These are phyloP conservation scores for Trichoderma semiorbis DNA, from an alignment of 2,329 filamentous ascomycete species.

Conservation along the genomic window DNA sequence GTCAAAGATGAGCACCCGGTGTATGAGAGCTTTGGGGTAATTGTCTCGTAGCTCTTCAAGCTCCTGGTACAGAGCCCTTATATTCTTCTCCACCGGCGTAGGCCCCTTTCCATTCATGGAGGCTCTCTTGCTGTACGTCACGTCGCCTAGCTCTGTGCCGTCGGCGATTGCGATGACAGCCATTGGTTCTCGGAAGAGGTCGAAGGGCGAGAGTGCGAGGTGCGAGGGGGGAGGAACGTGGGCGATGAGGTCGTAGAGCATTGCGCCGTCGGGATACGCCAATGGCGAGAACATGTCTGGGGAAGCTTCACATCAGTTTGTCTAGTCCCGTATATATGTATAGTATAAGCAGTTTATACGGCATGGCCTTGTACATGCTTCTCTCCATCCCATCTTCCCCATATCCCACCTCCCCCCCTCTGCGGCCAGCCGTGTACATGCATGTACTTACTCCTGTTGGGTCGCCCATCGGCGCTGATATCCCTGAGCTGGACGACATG, in stretches of 20 bases:
- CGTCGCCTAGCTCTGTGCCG: constrained; percentile 62
- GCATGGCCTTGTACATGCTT: not conserved
- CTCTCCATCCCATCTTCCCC: not conserved
- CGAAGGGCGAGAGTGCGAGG: constrained; percentile 78
- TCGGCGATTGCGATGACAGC: constrained; percentile 83
- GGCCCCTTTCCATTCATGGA: constrained; percentile 50
- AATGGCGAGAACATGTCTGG: constrained; percentile 91
- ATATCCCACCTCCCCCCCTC: not conserved
- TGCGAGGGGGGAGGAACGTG: constrained; percentile 77
- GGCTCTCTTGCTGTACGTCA: constrained; percentile 51
- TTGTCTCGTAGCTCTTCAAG: constrained; percentile 67
- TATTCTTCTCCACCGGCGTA: constrained; percentile 54
- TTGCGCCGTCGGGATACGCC: constrained; percentile 78
- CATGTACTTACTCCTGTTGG: constrained; percentile 70
- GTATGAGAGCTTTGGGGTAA: constrained; percentile 72
- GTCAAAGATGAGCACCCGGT: constrained; percentile 79
- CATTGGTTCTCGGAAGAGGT: constrained; percentile 81
- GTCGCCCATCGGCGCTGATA: constrained; percentile 77
- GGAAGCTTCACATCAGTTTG: constrained; percentile 12
- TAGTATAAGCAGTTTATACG: not conserved
- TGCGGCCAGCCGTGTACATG: not conserved
- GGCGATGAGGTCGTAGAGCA: constrained; percentile 84
- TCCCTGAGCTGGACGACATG: constrained; percentile 81
- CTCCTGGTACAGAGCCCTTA: constrained; percentile 60
- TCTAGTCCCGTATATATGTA: constrained; percentile 22